Percentiles rank a stretch among this genome's conserved stretches.
phyloP scores from a whole-genome alignment of 2,329 filamentous ascomycete species.

The Pseudopithomyces chartarum region DNA sequence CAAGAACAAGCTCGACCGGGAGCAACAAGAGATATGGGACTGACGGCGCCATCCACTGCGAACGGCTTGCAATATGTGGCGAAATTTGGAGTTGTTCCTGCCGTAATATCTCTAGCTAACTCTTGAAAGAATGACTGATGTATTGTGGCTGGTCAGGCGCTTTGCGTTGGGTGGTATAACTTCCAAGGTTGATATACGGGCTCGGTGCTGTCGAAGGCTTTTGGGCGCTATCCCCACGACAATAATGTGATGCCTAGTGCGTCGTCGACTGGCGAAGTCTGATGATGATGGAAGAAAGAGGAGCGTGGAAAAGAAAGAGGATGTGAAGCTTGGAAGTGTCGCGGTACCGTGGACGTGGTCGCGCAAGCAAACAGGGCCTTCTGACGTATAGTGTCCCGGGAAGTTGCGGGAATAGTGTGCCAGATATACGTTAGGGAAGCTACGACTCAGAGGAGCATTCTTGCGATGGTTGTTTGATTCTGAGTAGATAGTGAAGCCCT shows the following conservation, averaged over 20 bases:
- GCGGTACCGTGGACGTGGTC: not conserved
- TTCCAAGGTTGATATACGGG: too few species aligned
- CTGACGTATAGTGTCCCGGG: not conserved
- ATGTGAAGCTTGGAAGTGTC: not conserved
- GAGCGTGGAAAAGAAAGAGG: not conserved
- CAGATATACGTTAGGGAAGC: not conserved
- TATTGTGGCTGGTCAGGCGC: too few species aligned
- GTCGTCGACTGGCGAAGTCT: not conserved
- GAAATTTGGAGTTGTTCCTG: not conserved
- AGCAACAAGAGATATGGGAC: slow-evolving; percentile 30
- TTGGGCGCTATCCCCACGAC: not conserved
- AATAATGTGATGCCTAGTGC: too few species aligned
- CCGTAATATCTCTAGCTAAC: too few species aligned
- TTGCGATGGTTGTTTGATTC: not conserved
- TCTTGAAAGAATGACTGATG: too few species aligned
- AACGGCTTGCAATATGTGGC: not conserved
- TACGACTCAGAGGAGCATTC: not conserved
- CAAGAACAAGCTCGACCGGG: slow-evolving; percentile 48
- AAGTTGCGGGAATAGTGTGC: not conserved
- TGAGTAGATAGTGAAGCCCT: not conserved
- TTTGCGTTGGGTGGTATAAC: too few species aligned
- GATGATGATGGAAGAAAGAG: not conserved
- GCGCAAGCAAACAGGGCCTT: not conserved
- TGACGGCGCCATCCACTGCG: slow-evolving; percentile 11
- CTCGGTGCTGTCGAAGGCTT: too few species aligned